These are phyloP conservation scores for Cryphonectria parasitica DNA, from an alignment of 2,329 filamentous ascomycete genomes.

Conservation along the genomic window DNA sequence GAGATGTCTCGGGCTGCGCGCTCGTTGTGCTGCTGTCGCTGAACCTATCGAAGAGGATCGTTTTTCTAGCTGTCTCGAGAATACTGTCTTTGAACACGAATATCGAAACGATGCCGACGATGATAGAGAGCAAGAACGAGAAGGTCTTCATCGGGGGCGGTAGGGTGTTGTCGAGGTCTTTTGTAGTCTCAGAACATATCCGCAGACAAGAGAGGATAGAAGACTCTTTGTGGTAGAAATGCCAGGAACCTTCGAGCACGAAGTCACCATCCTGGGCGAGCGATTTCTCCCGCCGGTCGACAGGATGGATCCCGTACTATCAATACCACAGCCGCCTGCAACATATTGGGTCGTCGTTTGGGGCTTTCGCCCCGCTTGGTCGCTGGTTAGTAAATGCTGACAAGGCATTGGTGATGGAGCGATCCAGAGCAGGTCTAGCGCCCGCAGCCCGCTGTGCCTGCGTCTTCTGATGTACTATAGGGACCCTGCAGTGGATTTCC, in stretches of 20 bases:
- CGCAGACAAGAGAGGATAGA: not conserved
- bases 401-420: constrained; percentile 8
- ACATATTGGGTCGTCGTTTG: not conserved
- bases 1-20: constrained; percentile 3
- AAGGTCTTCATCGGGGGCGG: constrained; percentile 43
- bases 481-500: not conserved
- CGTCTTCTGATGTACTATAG: not conserved
- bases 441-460: not conserved
- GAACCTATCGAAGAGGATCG: constrained; percentile 31
- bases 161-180: not conserved
- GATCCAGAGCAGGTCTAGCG: constrained; percentile 4
- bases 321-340: not conserved
- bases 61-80: constrained; percentile 31
- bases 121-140: constrained; percentile 43
- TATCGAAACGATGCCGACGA: constrained; percentile 44
- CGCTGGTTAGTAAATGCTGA: constrained; percentile 13
- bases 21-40: constrained; percentile 21
- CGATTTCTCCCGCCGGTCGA: not conserved
- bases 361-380: not conserved
- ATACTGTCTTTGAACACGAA: constrained; percentile 40
- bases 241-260: constrained; percentile 8
- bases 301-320: not conserved
- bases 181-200: constrained; percentile 8
- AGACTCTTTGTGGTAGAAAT: not conserved
- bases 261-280: constrained; percentile 6